phyloP scores from a whole-genome alignment of 257 asterid genomes.

The Primulina tabacum region DNA sequence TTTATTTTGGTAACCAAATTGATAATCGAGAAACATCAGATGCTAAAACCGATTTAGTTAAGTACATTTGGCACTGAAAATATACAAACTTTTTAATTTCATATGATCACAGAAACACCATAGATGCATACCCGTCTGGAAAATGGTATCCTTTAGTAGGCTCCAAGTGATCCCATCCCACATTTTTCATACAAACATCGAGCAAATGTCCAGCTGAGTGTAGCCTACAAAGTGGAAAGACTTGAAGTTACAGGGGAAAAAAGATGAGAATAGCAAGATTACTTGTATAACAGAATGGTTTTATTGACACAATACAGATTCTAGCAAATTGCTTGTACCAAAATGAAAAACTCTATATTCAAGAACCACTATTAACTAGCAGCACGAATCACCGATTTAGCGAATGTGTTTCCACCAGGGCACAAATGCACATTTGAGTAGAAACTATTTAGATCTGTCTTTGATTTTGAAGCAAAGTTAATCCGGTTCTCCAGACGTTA shows the following conservation, averaged over 20 bases:
- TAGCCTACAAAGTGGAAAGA: conserved; percentile 40
- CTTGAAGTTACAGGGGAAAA: neutral
- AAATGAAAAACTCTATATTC: neutral
- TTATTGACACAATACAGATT: neutral
- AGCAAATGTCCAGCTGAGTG: conserved; percentile 89
- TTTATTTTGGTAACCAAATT: neutral
- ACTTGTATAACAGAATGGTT: neutral
- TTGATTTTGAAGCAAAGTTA: neutral
- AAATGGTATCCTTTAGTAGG: conserved; percentile 75
- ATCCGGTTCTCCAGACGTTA: neutral
- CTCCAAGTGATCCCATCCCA: conserved; percentile 74
- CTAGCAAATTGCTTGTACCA: neutral
- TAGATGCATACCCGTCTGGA: conserved; percentile 60
- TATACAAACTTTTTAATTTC: neutral
- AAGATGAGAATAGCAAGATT: conserved; percentile 4
- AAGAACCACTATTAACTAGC: neutral
- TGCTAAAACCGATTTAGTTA: too few relatives aligned
- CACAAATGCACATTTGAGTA: neutral
- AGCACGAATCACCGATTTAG: neutral
- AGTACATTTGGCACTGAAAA: neutral
- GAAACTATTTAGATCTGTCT: conserved; percentile 5
- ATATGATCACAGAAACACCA: neutral
- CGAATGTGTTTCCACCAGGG: neutral
- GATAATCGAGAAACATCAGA: too few relatives aligned
- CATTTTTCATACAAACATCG: conserved; percentile 63